Conservation (phyloP, 169 alveolate genomes). For the Cryptosporidium canis region DNA sequence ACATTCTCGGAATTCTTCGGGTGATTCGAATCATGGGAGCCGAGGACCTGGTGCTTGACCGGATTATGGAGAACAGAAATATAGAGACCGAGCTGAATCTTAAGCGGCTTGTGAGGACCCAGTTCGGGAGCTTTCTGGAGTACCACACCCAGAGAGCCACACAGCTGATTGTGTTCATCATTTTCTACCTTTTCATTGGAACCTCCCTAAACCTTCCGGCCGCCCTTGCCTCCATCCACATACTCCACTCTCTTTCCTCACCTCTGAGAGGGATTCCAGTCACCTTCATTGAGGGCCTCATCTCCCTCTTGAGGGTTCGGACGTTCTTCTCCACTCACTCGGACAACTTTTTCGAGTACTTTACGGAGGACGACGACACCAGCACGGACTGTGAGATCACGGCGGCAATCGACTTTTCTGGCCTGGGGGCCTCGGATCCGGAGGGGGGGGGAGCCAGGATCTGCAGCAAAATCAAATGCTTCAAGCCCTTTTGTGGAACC, state of each 20-base stretch:
- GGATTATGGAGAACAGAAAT: slow-evolving; percentile 8
- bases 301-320: slow-evolving; percentile 42
- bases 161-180: slow-evolving; percentile 46
- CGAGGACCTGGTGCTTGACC: slow-evolving; percentile 17
- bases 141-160: slow-evolving; percentile 55
- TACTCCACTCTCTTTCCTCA: slow-evolving; percentile 57
- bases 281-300: slow-evolving; percentile 60
- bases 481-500: not conserved
- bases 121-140: slow-evolving; percentile 67
- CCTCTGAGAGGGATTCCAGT: slow-evolving; percentile 71
- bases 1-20: slow-evolving; percentile 41
- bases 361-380: slow-evolving; percentile 17
- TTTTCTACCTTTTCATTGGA: slow-evolving; percentile 30
- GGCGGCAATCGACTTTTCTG: not conserved
- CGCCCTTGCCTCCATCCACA: slow-evolving; percentile 58
- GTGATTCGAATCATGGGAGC: slow-evolving; percentile 65
- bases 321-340: slow-evolving; percentile 21
- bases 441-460: not conserved
- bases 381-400: slow-evolving; percentile 38
- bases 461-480: not conserved
- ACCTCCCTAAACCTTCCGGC: slow-evolving; percentile 10
- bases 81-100: slow-evolving; percentile 8
- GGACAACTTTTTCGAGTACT: not conserved
- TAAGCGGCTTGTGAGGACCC: slow-evolving; percentile 60
- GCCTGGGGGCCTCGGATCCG: not conserved